Base-by-base conservation (phyloP, 2,329 filamentous ascomycete species). In the Beauveria australis region DNA sequence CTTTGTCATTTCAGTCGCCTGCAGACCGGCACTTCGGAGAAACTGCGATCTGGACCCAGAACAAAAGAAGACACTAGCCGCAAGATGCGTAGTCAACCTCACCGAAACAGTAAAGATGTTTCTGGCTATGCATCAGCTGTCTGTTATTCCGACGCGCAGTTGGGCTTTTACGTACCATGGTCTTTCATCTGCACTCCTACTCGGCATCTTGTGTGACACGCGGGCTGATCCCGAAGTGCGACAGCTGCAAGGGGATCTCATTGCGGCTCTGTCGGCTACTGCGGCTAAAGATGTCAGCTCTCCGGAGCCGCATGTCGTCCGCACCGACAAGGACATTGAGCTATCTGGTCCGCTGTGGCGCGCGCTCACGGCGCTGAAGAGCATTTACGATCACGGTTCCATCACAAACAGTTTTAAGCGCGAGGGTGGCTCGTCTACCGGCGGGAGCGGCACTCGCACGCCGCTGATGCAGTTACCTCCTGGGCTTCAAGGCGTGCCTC, bases 141-240 rank as follows among this genome's bases (percentile, higher is more conserved):
- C 84, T 2, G 81, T 85, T 9, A 87, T 87, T 52, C 85, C 85
- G 1, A 88, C 85, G 0, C 76, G 85, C 28, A 87, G 83, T 61
- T 88, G 85, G 85, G 84, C 85, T 0, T 87, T 87, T 63, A 88
- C 85, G 1, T 87, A 87, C 61, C 84, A 88, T 66, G 84, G 85
- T 1, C 77, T 88, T 8, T 87, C 84, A 9, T 88, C 85, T 0
- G 85, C 85, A 1, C 77, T 88, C 3, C 74, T 88, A 3, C 79
- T 88, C 9, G 84, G 84, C 18, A 85, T 88, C 55, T 68, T 87
- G 1, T 82, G 81, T 53, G 84, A 87, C 65, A 86, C 84, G 2
- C 86, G 86, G 69, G 75, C 80, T 2, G 84, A 87, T 62, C 81
- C 81, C 0, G 84, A 87, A 66, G 81, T 87, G 2, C 79, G 84